Evolutionary conservation across 2,329 filamentous ascomycete genomes (phyloP), one percentile per base, ranked within the genome.

Genomic region (Diplodia corticola): DNA sequence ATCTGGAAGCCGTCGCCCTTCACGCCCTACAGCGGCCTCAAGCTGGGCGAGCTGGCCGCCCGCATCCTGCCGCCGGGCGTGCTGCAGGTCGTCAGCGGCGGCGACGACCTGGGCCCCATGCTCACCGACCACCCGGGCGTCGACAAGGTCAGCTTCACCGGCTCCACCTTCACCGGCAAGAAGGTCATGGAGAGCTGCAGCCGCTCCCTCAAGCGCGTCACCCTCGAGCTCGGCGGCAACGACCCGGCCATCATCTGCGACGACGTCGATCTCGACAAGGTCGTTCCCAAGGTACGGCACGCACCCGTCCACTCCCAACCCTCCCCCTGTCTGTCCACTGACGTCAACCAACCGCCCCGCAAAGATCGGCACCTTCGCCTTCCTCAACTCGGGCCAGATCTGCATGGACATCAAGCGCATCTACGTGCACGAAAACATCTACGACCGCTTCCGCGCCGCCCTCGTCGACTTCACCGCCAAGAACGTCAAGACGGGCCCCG

Each of bases 101-200:
- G 85, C 48, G 86, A 89, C 69, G 78, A 79, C 44, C 81, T 89
- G 1, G 87, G 87, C 1, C 85, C 86, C 0, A 82, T 80, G 81
- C 73, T 89, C 28, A 88, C 85, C 0, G 77, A 75, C 10, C 87
- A 89, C 69, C 84, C 85, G 0, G 84, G 80, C 12, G 82, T 89
- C 66, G 81, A 83, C 69, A 89, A 88, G 79, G 83, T 89, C 71
- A 81, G 80, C 66, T 89, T 90, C 75, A 89, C 87, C 0, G 86
- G 88, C 2, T 88, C 85, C 5, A 85, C 81, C 3, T 77, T 80
- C 0, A 88, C 85, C 0, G 87, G 86, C 1, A 88, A 88, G 77
- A 81, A 82, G 72, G 83, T 89, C 44, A 83, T 86, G 78, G 81
- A 80, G 51, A 82, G 79, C 22, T 84, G 81, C 65, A 80, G 83